phyloP scores from a whole-genome alignment of 2,329 filamentous ascomycete genomes.

The Phialemoniopsis sp. region DNA sequence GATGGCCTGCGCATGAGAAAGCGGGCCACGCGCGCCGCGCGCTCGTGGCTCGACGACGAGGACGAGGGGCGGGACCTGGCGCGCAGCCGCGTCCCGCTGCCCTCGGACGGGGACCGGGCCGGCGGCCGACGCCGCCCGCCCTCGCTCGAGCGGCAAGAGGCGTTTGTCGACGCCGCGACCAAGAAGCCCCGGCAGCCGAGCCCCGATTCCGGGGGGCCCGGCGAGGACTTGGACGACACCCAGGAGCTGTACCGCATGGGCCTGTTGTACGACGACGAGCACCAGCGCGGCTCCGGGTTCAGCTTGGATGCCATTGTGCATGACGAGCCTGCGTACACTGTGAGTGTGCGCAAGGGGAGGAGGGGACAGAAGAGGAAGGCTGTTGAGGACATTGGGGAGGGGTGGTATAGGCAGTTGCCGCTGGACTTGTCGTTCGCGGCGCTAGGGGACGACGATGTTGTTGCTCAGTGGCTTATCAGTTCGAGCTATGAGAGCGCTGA shows the following conservation, averaged over 20 bases:
- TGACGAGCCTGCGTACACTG: constrained; percentile 29
- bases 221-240: constrained; percentile 28
- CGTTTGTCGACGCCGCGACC: constrained; percentile 36
- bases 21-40: neutral
- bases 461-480: constrained; percentile 29
- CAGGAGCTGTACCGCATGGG: constrained; percentile 39
- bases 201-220: constrained; percentile 16
- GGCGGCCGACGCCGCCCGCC: constrained; percentile 27
- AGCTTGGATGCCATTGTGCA: constrained; percentile 32
- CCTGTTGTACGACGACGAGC: constrained; percentile 37
- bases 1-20: too few relatives aligned
- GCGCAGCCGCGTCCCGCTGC: constrained; percentile 25
- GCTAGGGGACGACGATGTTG: constrained; percentile 31
- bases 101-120: constrained; percentile 20
- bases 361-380: constrained; percentile 14
- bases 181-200: constrained; percentile 14
- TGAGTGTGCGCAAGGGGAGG: constrained; percentile 23
- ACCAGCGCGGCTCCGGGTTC: constrained; percentile 27
- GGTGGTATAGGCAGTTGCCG: constrained; percentile 13
- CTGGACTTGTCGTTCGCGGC: constrained; percentile 38
- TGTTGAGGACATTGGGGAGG: constrained; percentile 8
- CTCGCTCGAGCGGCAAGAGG: constrained; percentile 40
- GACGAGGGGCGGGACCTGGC: constrained; percentile 29
- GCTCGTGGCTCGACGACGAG: constrained; percentile 1
- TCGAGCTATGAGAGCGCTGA: constrained; percentile 9